Base-by-base conservation (phyloP, 2,329 filamentous ascomycete genomes). In the Fusarium sp. region DNA sequence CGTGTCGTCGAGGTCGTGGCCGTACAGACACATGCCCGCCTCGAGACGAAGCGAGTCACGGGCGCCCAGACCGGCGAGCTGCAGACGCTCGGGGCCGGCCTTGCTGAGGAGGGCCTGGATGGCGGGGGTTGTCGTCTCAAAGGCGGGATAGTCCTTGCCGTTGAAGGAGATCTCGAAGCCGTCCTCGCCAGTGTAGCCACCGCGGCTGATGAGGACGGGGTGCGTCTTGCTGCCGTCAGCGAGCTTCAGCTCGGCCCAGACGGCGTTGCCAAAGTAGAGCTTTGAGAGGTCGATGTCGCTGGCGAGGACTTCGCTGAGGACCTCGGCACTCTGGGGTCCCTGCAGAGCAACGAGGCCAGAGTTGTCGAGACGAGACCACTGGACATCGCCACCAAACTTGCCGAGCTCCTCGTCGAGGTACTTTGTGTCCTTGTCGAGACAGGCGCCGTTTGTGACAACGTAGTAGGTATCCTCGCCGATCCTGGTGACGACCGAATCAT, bases 11-110 rank as follows among this genome's bases (percentile, higher is more conserved):
- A 99, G 85, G 76, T 99, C 95, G 79, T 98, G 92, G n/a, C 95
- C 95, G 79, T 99, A 99, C n/a, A 99, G 85, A 77, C 95, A 99
- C 94, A 99, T 96, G 60, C 95, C 95, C 1, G 95, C 95, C 80
- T 99, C 95, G 28, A 99, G 87, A 42, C 95, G 89, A 58, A 99
- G 86, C 61, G 91, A 96, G 77, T 99, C 95, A 64, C 95, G 87
- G 3, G 95, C 92, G 9, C 93, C 95, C 0, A 99, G 85, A 4
- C 95, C 95, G 2, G 94, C 93, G 41, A 97, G 85, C 72, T 90
- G 89, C 13, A 97, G 81, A 47, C 77, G 79, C 61, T 84, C 82
- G 4, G 82, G 77, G 10, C 88, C 86, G 25, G 88, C 88, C 29
- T 85, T 80, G 36, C 83, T 76, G 42, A 97, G 84, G 24, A 97